Base-by-base conservation (phyloP, 192 early-diverging fungal genomes). In the Oehlia diaphana region DNA sequence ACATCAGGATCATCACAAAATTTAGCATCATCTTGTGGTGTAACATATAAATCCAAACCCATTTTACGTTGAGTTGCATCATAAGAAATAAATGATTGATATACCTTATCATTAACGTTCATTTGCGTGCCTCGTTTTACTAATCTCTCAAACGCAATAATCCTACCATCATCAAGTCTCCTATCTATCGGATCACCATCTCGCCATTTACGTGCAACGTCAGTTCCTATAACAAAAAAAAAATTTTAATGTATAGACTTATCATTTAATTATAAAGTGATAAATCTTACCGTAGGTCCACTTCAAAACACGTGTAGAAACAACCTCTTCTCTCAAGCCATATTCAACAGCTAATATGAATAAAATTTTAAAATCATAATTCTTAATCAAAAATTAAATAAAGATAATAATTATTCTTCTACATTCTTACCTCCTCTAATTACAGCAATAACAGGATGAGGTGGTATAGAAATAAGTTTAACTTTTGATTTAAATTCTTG, bases 371-470 rank as follows among this genome's bases (percentile, higher is more conserved):
- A n/a, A 4, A n/a, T 19, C 53, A 21, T 58, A 58, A 58, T 58
- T 58, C 2, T 58, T 0, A 19, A 58, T 53, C 16, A 58, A 47
- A n/a, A n/a, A n/a, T n/a, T n/a, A n/a, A n/a, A n/a, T n/a, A n/a
- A n/a, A n/a, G n/a, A 12, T 58, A 1, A 58, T 14, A 58, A 4
- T 14, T 53, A 53, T 19, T 16, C 0, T 21, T 19, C 1, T 58
- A 21, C 16, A 5, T 58, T 58, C 53, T 7, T 21, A 58, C 53
- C 87, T 2, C 87, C 89, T 74, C 84, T 83, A 23, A 88, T 85
- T n/a, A 88, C 86, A 16, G 89, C 89, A 31, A 86, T 62, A 68
- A 87, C 85, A 65, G 84, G 83, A 53, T 86, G 82, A 58, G 87
- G 86, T n/a, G 89, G 89, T 70, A 87, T 84, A 44, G 83, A 82